These are phyloP conservation scores for Gymnopilus dilepis DNA, from an alignment of 768 basidiomycete species.

Conservation along the genomic window DNA sequence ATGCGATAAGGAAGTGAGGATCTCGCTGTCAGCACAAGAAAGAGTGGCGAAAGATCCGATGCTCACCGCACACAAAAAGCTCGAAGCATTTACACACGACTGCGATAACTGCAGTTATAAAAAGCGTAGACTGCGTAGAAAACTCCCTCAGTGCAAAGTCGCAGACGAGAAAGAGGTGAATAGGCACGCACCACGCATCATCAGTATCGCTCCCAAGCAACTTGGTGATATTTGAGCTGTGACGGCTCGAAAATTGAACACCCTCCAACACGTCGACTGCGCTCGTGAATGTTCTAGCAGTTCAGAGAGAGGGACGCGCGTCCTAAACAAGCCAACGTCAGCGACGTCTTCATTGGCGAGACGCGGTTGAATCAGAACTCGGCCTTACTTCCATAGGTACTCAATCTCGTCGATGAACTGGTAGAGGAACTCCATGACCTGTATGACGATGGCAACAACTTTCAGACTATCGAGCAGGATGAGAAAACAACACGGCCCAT, in stretches of 20 bases:
- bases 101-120: constrained; percentile 11
- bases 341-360: too few relatives aligned
- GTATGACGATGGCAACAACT: constrained; percentile 18
- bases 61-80: too few relatives aligned
- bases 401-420: constrained; percentile 18
- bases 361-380: background rate
- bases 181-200: constrained; percentile 13
- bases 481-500: too few relatives aligned
- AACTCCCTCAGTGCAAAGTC: background rate
- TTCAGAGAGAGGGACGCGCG: constrained; percentile 14
- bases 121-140: constrained; percentile 19
- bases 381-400: constrained; percentile 20
- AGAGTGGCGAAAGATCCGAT: too few relatives aligned
- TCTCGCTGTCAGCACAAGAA: too few relatives aligned
- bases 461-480: too few relatives aligned
- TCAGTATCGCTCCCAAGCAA: constrained; percentile 17
- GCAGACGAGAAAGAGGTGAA: background rate
- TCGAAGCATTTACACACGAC: too few relatives aligned
- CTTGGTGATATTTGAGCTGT: constrained; percentile 16
- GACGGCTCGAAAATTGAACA: constrained; percentile 7
- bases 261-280: constrained; percentile 4
- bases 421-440: constrained; percentile 14
- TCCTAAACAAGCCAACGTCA: background rate
- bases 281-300: background rate
- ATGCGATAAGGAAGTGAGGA: too few relatives aligned